These are phyloP conservation scores for Xylaria castorea DNA, from an alignment of 495 filamentous ascomycete genomes.

Conservation along the genomic window DNA sequence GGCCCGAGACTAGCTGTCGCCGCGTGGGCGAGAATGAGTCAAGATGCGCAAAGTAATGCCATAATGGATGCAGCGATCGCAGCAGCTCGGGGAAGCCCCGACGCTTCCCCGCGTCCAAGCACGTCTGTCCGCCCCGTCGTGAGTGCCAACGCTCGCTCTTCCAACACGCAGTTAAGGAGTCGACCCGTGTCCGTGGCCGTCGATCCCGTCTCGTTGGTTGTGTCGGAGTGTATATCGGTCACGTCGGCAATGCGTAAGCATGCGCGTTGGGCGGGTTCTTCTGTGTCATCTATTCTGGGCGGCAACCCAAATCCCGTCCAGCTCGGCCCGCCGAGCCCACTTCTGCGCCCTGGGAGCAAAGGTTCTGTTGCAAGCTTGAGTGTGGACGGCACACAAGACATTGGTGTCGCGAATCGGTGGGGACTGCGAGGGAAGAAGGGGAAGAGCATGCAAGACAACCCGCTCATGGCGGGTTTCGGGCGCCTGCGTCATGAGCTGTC, in stretches of 20 bases:
- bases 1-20: constrained; percentile 29
- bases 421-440: constrained; percentile 95
- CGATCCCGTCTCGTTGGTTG: constrained; percentile 92
- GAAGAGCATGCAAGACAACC: constrained; percentile 98
- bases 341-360: constrained; percentile 44
- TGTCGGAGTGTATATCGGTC: constrained; percentile 98
- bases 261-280: constrained; percentile 94
- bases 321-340: constrained; percentile 51
- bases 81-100: constrained; percentile 31
- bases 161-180: constrained; percentile 55
- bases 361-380: constrained; percentile 31
- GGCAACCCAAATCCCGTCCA: constrained; percentile 67
- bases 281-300: constrained; percentile 93
- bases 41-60: constrained; percentile 48
- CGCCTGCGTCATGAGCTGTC: constrained; percentile 87
- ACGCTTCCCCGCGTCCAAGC: constrained; percentile 28
- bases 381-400: constrained; percentile 46
- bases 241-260: constrained; percentile 98
- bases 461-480: constrained; percentile 93
- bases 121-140: constrained; percentile 23
- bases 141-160: constrained; percentile 28
- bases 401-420: constrained; percentile 69
- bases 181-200: constrained; percentile 77
- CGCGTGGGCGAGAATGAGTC: constrained; percentile 50
- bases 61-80: constrained; percentile 46